Base-by-base conservation (phyloP, 2,329 filamentous ascomycete species). In the Fusarium staphyleae region DNA sequence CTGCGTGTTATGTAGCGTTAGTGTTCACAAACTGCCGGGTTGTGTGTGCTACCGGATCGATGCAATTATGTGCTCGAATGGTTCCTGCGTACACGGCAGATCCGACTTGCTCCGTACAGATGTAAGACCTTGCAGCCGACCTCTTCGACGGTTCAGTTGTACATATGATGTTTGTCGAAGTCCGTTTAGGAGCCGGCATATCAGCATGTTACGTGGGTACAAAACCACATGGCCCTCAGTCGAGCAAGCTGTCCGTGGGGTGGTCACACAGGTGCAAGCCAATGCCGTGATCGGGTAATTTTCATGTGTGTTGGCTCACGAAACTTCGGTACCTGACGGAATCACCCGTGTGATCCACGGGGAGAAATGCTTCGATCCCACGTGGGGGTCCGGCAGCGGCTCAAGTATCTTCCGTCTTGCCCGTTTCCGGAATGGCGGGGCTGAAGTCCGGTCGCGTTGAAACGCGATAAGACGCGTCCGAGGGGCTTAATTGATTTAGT, bases 401-500 rank as follows among this genome's bases (percentile, higher is more conserved):
- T 13, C 12, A 53, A 44, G 16, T 41, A 44, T 53, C 35, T 32
- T 48, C 55, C 34, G 35, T 11, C 3, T 9, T 13, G 7, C 12
- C n/a, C n/a, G 13, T 8, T 16, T 26, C 3, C 9, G 13, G 15
- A 26, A 35, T 16, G 35, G 57, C 33, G 46, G 57, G 52, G 47
- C 42, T 15, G 34, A n/a, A 29, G 40, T 12, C 46, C 40, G 28
- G n/a, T 42, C 48, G 48, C 48, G 57, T 16, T 14, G 18, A 19
- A 46, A 8, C 57, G 57, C 35, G 58, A 51, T 34, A 9, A 16
- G 37, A 52, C 58, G 54, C 49, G 54, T 46, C 40, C 18, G 19
- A 19, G 19, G 29, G n/a, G 53, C 55, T 61, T 59, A 62, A 62
- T 62, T 62, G 58, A 59, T 51, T 62, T 13, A 30, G 42, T 42